phyloP scores from a whole-genome alignment of 805 yeast species.

The Yamadazyma ubonensis region DNA sequence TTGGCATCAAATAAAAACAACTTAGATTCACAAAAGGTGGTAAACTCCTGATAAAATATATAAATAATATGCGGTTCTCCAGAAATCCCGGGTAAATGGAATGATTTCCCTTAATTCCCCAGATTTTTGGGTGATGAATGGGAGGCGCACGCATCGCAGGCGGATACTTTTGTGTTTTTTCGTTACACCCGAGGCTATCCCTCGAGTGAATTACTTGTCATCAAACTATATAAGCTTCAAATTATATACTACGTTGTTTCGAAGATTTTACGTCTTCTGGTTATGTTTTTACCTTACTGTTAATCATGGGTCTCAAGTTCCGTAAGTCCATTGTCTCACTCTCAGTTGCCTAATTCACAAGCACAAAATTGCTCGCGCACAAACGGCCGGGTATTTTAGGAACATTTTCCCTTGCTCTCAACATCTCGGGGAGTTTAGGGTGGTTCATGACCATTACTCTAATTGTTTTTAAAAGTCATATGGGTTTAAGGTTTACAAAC shows the following conservation, averaged over 20 bases:
- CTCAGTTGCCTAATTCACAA: constrained; percentile 5
- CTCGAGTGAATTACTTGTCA: neutral
- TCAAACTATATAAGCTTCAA: neutral
- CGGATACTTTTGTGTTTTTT: neutral
- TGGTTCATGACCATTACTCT: no score
- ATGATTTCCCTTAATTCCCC: constrained; percentile 5
- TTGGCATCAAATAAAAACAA: constrained; percentile 2
- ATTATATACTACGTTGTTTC: no score
- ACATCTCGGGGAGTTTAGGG: neutral
- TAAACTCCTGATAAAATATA: neutral
- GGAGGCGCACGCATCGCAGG: constrained; percentile 2
- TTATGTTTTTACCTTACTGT: no score
- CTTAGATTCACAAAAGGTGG: neutral
- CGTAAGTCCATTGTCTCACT: constrained; percentile 7
- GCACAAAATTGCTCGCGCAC: constrained; percentile 5
- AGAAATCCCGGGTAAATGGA: constrained; percentile 10
- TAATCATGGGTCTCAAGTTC: constrained; percentile 1
- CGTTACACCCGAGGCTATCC: neutral
- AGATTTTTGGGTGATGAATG: constrained; percentile 5
- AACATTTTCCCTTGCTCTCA: neutral
- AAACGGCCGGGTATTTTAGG: constrained; percentile 5
- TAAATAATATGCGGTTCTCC: constrained; percentile 1
- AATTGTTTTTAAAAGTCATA: no score
- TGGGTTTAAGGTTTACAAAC: no score
- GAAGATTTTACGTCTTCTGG: no score